Percentiles rank a stretch among this genome's conserved stretches.
These are phyloP conservation scores for Bremia lactucae DNA, from an alignment of 352 stramenopile species.

Conservation along the genomic window DNA sequence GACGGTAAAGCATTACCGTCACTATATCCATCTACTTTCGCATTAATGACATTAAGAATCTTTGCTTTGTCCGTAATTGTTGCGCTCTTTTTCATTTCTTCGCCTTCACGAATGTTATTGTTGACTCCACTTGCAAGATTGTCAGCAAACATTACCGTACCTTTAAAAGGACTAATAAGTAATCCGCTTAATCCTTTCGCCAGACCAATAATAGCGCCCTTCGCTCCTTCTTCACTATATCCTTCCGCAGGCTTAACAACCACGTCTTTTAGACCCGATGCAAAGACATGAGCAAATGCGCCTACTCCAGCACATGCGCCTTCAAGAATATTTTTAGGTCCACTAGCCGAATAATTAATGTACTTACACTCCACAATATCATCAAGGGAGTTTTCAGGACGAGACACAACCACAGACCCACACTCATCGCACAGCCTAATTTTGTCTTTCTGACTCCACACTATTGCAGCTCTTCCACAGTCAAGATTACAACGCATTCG, in stretches of 20 bases:
- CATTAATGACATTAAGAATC: conserved; percentile 27
- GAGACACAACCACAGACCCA: conserved; percentile 34
- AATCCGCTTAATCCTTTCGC: conserved; percentile 44
- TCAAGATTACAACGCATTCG: conserved; percentile 80
- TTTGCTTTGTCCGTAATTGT: conserved; percentile 35
- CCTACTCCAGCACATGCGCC: conserved; percentile 41
- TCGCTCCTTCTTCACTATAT: conserved; percentile 46
- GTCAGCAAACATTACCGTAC: conserved; percentile 49
- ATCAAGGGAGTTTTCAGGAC: conserved; percentile 30
- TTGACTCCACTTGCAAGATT: conserved; percentile 53
- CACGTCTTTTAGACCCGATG: conserved; percentile 48
- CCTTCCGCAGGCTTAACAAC: conserved; percentile 47
- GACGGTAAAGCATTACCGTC: conserved; percentile 15
- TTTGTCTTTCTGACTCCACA: conserved; percentile 45
- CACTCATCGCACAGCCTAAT: conserved; percentile 48
- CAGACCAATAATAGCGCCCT: conserved; percentile 47
- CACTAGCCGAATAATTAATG: conserved; percentile 52
- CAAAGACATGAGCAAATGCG: conserved; percentile 55
- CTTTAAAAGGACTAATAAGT: conserved; percentile 43
- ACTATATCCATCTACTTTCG: conserved; percentile 37
- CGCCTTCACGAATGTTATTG: conserved; percentile 34
- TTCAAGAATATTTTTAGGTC: conserved; percentile 39
- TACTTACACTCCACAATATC: conserved; percentile 52
- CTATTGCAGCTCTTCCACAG: conserved; percentile 31
- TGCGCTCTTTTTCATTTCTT: conserved; percentile 35